Conservation (phyloP, 148 eudicot genomes). For the Rhododendron simsii region DNA sequence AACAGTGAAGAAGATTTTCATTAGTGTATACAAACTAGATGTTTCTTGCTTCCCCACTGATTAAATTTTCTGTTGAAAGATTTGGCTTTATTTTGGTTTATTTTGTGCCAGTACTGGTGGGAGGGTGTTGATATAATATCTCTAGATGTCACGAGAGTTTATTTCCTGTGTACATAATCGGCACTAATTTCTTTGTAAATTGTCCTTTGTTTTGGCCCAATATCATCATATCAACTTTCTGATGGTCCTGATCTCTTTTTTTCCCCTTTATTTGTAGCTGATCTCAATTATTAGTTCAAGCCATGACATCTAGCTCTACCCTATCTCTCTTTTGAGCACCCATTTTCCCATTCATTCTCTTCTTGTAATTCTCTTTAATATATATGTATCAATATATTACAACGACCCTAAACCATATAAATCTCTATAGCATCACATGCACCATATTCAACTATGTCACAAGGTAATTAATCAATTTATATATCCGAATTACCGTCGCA, state of each 20-base stretch:
- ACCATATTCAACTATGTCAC: not conserved
- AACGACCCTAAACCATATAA: not conserved
- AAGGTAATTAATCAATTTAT: not conserved
- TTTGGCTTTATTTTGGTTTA: not conserved
- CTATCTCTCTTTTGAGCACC: not conserved
- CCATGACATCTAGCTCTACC: not conserved
- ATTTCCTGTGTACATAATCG: not conserved
- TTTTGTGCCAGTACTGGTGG: not conserved
- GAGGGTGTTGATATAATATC: not conserved
- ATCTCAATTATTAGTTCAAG: not conserved
- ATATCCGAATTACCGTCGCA: not conserved
- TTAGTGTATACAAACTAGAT: not conserved
- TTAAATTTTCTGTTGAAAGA: not conserved
- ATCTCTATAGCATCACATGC: not conserved
- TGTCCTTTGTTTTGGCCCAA: not conserved
- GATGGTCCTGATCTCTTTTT: not conserved
- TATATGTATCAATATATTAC: not conserved
- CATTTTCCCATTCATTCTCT: not conserved
- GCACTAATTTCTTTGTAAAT: not conserved
- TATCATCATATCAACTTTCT: not conserved
- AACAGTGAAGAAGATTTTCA: not conserved
- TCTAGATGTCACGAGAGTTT: not conserved
- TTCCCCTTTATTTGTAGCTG: not conserved
- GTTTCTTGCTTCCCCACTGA: not conserved
- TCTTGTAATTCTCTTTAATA: not conserved